These are phyloP conservation scores for Plantago lanceolata DNA, from an alignment of 305 asterid genomes.

Conservation along the genomic window DNA sequence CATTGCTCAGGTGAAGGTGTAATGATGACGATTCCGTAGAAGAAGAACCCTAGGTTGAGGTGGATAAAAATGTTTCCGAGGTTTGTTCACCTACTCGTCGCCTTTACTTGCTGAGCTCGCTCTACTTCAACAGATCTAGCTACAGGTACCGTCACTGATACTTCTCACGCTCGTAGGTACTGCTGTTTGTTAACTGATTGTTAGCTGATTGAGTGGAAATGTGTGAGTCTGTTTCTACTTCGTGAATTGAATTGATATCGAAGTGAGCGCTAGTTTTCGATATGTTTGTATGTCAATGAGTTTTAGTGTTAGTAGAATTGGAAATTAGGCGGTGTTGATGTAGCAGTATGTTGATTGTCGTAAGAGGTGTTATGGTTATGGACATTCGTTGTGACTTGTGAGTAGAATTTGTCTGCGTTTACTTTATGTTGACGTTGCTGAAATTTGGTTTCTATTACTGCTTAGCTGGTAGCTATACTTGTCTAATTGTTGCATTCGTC, in stretches of 20 bases:
- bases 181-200: neutral
- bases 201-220: neutral
- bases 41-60: conserved; percentile 39
- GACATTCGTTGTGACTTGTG: neutral
- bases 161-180: neutral
- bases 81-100: conserved; percentile 4
- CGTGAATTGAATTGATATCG: conserved; percentile 9
- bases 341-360: too few relatives aligned
- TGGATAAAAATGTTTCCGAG: conserved; percentile 30
- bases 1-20: neutral
- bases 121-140: conserved; percentile 43
- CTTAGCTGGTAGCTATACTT: too few relatives aligned
- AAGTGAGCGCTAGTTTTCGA: neutral
- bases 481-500: too few relatives aligned
- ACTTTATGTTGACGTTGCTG: neutral
- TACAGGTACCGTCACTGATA: conserved; percentile 18
- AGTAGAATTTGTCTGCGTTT: neutral
- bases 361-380: too few relatives aligned
- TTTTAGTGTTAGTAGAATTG: neutral
- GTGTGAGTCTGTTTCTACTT: neutral
- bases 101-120: conserved; percentile 36
- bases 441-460: neutral
- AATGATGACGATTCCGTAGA: neutral
- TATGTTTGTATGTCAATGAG: neutral
- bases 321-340: neutral